phyloP scores from a whole-genome alignment of 31 red algal species.

The Odonthalia washingtoniensis region DNA sequence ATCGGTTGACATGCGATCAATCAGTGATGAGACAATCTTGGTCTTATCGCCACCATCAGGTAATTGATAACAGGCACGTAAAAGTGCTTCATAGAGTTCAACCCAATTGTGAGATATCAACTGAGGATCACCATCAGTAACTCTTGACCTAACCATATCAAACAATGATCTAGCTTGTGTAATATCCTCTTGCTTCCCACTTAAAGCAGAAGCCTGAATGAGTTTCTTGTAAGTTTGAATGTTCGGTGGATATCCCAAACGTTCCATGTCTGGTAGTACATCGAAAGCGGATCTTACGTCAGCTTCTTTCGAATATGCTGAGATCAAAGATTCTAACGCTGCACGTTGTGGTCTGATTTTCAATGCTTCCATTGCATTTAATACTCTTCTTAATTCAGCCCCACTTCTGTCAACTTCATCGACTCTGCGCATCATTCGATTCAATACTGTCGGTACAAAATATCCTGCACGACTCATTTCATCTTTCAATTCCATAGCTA shows the following conservation, averaged over 20 bases:
- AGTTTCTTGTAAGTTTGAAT: slow-evolving; percentile 61
- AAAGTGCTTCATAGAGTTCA: slow-evolving; percentile 62
- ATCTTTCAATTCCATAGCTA: slow-evolving; percentile 50
- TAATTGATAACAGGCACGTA: slow-evolving; percentile 53
- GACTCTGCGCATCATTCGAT: slow-evolving; percentile 62
- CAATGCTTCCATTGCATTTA: slow-evolving; percentile 71
- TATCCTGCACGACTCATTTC: slow-evolving; percentile 76
- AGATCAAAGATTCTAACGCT: slow-evolving; percentile 58
- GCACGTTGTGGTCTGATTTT: slow-evolving; percentile 58
- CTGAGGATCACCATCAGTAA: slow-evolving; percentile 38
- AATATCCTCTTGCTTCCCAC: slow-evolving; percentile 43
- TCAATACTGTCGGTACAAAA: slow-evolving; percentile 60
- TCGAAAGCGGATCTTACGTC: slow-evolving; percentile 61
- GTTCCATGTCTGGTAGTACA: slow-evolving; percentile 69
- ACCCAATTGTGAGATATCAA: slow-evolving; percentile 48
- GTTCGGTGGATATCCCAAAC: slow-evolving; percentile 68
- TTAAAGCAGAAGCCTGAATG: slow-evolving; percentile 55
- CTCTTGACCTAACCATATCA: slow-evolving; percentile 27
- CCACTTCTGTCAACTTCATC: slow-evolving; percentile 64
- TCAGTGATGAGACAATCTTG: background rate
- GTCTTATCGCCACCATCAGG: background rate
- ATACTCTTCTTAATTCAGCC: slow-evolving; percentile 54
- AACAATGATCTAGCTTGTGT: slow-evolving; percentile 51
- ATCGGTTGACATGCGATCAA: slow-evolving; percentile 54
- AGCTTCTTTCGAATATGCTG: slow-evolving; percentile 53